Evolutionary conservation across 306 rosid species (phyloP).

Genomic region (Neltuma alba): DNA sequence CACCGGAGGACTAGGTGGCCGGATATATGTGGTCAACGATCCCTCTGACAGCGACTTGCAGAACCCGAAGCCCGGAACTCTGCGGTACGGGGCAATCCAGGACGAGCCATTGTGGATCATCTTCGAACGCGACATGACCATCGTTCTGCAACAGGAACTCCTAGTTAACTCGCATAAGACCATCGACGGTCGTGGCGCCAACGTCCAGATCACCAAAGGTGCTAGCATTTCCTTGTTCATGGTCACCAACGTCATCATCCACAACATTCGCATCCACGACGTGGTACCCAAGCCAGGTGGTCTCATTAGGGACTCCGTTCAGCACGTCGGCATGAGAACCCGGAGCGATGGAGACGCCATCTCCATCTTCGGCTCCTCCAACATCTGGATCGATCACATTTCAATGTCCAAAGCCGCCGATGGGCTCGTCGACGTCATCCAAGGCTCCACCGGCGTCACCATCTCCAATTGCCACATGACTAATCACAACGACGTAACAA

Average conservation of each 20-base stretch:
- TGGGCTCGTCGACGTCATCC: slow-evolving; percentile 72
- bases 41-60: slow-evolving; percentile 50
- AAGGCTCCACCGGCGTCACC: slow-evolving; percentile 79
- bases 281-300: slow-evolving; percentile 44
- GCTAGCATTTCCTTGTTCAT: slow-evolving; percentile 64
- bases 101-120: slow-evolving; percentile 78
- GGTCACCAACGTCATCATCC: slow-evolving; percentile 64
- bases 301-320: slow-evolving; percentile 55
- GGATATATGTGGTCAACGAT: slow-evolving; percentile 57
- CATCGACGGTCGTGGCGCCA: slow-evolving; percentile 83
- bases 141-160: slow-evolving; percentile 59
- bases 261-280: slow-evolving; percentile 56
- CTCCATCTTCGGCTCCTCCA: slow-evolving; percentile 62
- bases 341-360: slow-evolving; percentile 80
- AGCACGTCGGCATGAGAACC: slow-evolving; percentile 58
- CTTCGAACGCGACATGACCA: slow-evolving; percentile 61
- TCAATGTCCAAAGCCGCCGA: slow-evolving; percentile 66
- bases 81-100: slow-evolving; percentile 55
- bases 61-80: slow-evolving; percentile 68
- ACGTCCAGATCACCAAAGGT: slow-evolving; percentile 59
- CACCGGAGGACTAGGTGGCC: slow-evolving; percentile 60
- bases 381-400: slow-evolving; percentile 84
- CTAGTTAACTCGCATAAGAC: slow-evolving; percentile 71
- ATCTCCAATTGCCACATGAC: slow-evolving; percentile 79
- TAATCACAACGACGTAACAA: slow-evolving; percentile 59